Percentiles rank a stretch among this genome's conserved stretches.
These are phyloP conservation scores for Gracilaria vermiculophylla DNA, from an alignment of 23 red algal genomes.

Conservation along the genomic window DNA sequence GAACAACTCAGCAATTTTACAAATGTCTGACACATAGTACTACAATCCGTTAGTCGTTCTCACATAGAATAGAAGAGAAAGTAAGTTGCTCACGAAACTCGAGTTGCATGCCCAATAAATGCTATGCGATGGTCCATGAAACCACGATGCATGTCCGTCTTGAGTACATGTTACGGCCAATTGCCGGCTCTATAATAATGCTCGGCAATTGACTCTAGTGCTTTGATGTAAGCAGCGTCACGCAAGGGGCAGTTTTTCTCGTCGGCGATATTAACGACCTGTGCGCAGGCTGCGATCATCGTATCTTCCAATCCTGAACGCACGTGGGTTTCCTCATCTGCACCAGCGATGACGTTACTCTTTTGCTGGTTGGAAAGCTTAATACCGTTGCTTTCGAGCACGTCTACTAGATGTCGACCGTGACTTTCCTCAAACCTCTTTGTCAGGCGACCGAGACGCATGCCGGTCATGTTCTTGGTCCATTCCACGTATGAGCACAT, in stretches of 20 bases:
- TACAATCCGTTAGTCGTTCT: too few species aligned
- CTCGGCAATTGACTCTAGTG: slow-evolving; percentile 74
- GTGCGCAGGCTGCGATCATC: slow-evolving; percentile 77
- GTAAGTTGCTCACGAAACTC: too few species aligned
- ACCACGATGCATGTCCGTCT: too few species aligned
- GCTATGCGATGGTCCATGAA: too few species aligned
- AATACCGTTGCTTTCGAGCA: slow-evolving; percentile 87
- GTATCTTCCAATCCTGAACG: slow-evolving; percentile 91
- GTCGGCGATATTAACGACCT: slow-evolving; percentile 64
- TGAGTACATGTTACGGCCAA: slow-evolving; percentile 70
- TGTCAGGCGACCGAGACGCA: slow-evolving; percentile 91
- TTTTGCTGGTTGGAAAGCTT: slow-evolving; percentile 67
- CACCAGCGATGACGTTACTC: slow-evolving; percentile 70
- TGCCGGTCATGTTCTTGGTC: slow-evolving; percentile 92
- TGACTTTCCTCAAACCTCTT: slow-evolving; percentile 87
- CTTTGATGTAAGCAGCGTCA: slow-evolving; percentile 75
- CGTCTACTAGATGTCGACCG: slow-evolving; percentile 62
- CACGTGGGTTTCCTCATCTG: slow-evolving; percentile 88
- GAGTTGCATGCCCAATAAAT: too few species aligned
- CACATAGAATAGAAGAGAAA: too few species aligned
- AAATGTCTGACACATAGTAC: too few species aligned
- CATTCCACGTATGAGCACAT: slow-evolving; percentile 95
- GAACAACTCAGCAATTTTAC: too few species aligned
- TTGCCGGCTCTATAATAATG: slow-evolving; percentile 46
- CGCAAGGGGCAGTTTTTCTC: slow-evolving; percentile 65